phyloP scores from a whole-genome alignment of 805 yeast genomes.

The Saccharomycopsis sp. region DNA sequence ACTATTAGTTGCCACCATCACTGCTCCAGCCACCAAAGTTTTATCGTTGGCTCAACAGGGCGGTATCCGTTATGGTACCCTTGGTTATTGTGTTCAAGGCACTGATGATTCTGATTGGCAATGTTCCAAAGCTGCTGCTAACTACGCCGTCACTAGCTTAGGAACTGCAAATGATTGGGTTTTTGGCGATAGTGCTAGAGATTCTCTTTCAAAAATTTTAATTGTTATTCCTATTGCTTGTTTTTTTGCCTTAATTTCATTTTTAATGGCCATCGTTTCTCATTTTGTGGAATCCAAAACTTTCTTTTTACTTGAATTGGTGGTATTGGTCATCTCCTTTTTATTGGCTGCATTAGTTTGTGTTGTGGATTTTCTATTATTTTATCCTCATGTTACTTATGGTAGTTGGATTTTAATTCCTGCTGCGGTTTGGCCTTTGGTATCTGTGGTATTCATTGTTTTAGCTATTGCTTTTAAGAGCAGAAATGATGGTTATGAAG shows the following conservation, averaged over 20 bases:
- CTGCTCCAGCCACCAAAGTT: slow-evolving; percentile 45
- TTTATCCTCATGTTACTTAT: slow-evolving; percentile 60
- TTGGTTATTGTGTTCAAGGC: slow-evolving; percentile 46
- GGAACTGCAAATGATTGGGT: slow-evolving; percentile 36
- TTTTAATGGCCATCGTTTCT: slow-evolving; percentile 28
- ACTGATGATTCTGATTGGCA: slow-evolving; percentile 18
- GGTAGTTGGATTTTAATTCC: slow-evolving; percentile 65
- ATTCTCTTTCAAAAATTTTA: slow-evolving; percentile 41
- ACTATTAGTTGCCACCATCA: slow-evolving; percentile 47
- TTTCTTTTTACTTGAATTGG: slow-evolving; percentile 33
- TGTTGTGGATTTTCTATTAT: slow-evolving; percentile 44
- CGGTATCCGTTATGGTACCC: slow-evolving; percentile 44
- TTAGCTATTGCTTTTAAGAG: slow-evolving; percentile 25
- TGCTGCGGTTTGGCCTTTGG: slow-evolving; percentile 46
- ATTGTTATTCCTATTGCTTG: slow-evolving; percentile 59
- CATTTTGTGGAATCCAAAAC: slow-evolving; percentile 22
- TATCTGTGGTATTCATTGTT: slow-evolving; percentile 40
- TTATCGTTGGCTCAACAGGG: slow-evolving; percentile 41
- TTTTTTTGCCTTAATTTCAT: slow-evolving; percentile 43
- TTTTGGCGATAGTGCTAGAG: slow-evolving; percentile 35
- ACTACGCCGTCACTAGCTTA: slow-evolving; percentile 30
- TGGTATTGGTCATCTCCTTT: slow-evolving; percentile 40
- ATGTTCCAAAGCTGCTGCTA: slow-evolving; percentile 38
- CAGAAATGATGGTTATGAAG: slow-evolving; percentile 16
- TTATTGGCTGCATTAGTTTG: slow-evolving; percentile 44